Evolutionary conservation across 2,329 filamentous ascomycete genomes (phyloP), one percentile per base, ranked within the genome.

Genomic region (Metarhizium album): DNA sequence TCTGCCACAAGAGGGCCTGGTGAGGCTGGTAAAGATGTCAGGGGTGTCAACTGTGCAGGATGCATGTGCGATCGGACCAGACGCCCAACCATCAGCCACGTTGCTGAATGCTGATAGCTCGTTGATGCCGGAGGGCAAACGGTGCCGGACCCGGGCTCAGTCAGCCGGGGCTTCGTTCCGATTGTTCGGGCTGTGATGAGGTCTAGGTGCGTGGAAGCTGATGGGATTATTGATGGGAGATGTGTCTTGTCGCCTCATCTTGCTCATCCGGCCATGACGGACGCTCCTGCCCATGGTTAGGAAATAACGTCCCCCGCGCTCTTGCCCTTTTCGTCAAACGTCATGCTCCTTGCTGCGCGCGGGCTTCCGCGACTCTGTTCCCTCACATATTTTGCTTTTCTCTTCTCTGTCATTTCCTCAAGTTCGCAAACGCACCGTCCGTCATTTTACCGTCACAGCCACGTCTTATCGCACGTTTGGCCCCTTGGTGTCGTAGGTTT

Each of bases 381-480:
- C 7, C 16, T 40, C 16, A 16, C 9, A 9, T 23, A 9, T 8
- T 24, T 43, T 43, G n/a, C 40, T 43, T 5, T 18, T 22, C 40
- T 23, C 40, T 43, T 20, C 16, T 20, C 37, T 20, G n/a, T 5
- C 18, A 14, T n/a, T 8, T 43, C 22, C 8, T 16, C 13, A 22
- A 3, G 20, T 22, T 43, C 40, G 40, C 24, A 43, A 43, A 43
- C 13, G 20, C 40, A 43, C 40, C 13, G 16, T 40, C 50, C 53
- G 45, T 50, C 42, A 20, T 45, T 47, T 51, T 48, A 47, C 51
- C 53, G 49, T 35, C 53, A 45, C 42, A 38, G 14, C 47, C 49
- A 29, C 42, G 27, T 42, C 43, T 52, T 52, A 47, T 52, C 51
- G 38, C 29, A 31, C n/a, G n/a, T n/a, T n/a, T n/a, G n/a, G 2